These are phyloP conservation scores for Penicillium lagena DNA, from an alignment of 495 filamentous ascomycete species.

Conservation along the genomic window DNA sequence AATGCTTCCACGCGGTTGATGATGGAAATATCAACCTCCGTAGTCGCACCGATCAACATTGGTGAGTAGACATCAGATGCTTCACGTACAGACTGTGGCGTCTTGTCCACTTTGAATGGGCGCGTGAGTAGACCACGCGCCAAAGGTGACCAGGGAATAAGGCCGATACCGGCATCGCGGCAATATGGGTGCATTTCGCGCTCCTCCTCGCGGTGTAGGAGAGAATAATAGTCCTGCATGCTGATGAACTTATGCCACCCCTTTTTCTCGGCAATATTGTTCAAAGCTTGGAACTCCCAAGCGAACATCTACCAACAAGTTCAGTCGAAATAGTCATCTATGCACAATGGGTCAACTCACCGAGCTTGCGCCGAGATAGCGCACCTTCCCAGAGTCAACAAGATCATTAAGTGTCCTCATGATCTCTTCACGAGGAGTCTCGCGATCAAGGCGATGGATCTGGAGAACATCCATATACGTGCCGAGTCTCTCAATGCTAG, in stretches of 20 bases:
- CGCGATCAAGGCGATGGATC: conserved; percentile 41
- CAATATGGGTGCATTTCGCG: conserved; percentile 54
- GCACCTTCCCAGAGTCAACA: conserved; percentile 38
- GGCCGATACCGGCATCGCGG: conserved; percentile 54
- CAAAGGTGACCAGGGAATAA: conserved; percentile 50
- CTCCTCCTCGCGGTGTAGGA: conserved; percentile 47
- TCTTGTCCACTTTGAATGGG: conserved; percentile 13
- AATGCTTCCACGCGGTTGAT: conserved; percentile 53
- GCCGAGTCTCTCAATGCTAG: conserved; percentile 38
- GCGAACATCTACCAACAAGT: conserved; percentile 35
- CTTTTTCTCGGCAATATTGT: conserved; percentile 37
- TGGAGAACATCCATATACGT: conserved; percentile 50
- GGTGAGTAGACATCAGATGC: conserved; percentile 18
- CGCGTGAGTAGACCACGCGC: conserved; percentile 41
- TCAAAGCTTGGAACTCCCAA: conserved; percentile 41
- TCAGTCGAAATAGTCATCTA: background rate
- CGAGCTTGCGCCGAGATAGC: conserved; percentile 24
- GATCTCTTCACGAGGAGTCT: conserved; percentile 39
- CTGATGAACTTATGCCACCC: conserved; percentile 44
- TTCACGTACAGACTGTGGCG: conserved; percentile 18
- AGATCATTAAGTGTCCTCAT: conserved; percentile 46
- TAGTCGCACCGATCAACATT: conserved; percentile 8
- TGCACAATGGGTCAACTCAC: conserved; percentile 6
- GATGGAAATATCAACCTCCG: conserved; percentile 30
- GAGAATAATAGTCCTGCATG: conserved; percentile 47